phyloP scores from a whole-genome alignment of 2,329 filamentous ascomycete genomes.

The Claviceps arundinis region DNA sequence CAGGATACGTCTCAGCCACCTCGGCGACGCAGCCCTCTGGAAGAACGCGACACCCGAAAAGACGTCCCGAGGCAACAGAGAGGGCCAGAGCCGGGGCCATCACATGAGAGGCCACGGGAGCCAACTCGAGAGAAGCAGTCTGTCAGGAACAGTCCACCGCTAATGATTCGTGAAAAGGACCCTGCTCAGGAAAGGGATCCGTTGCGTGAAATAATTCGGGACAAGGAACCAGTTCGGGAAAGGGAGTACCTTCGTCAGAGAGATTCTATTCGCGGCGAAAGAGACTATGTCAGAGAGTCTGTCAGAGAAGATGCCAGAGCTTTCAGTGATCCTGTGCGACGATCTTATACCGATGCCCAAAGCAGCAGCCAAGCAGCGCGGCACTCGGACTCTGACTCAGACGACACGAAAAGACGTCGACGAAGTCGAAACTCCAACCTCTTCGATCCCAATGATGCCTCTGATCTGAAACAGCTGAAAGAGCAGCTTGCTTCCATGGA shows the following conservation, averaged over 20 bases:
- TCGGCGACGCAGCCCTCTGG: constrained; percentile 19
- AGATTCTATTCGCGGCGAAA: constrained; percentile 12
- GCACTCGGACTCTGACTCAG: constrained; percentile 25
- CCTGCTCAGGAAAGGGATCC: not conserved
- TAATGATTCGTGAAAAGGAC: constrained; percentile 4
- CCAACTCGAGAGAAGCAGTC: not conserved
- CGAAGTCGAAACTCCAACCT: constrained; percentile 24
- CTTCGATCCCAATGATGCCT: constrained; percentile 41
- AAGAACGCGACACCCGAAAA: constrained; percentile 13
- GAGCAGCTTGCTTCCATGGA: constrained; percentile 34
- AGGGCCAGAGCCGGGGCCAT: constrained; percentile 8
- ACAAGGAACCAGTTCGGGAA: constrained; percentile 3
- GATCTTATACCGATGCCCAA: not conserved
- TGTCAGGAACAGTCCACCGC: not conserved
- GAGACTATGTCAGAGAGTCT: constrained; percentile 19
- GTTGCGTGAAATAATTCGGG: not conserved
- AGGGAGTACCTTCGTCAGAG: constrained; percentile 7
- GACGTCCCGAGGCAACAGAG: constrained; percentile 8
- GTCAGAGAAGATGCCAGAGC: constrained; percentile 14
- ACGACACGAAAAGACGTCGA: constrained; percentile 26
- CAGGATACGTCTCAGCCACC: constrained; percentile 17
- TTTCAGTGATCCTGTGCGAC: constrained; percentile 15
- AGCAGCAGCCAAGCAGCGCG: constrained; percentile 18
- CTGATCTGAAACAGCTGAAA: constrained; percentile 35
- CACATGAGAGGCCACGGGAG: constrained; percentile 3